These are phyloP conservation scores for Brassica juncea DNA, from an alignment of 345 rosid genomes.

Conservation along the genomic window DNA sequence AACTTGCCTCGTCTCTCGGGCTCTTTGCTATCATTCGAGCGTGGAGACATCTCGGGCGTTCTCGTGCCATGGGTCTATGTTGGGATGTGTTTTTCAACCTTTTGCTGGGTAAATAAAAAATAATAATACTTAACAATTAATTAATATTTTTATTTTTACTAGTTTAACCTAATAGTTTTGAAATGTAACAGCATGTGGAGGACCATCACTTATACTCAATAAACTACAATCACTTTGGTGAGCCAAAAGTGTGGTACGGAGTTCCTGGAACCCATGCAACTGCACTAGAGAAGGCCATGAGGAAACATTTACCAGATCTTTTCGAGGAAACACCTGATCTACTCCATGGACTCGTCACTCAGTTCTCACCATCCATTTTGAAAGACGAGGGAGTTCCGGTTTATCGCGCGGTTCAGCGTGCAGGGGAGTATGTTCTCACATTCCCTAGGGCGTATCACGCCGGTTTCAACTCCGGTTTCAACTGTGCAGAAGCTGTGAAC, in stretches of 20 bases:
- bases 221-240: slow-evolving; percentile 79
- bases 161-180: neutral
- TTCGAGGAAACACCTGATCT: slow-evolving; percentile 77
- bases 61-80: slow-evolving; percentile 89
- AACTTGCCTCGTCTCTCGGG: slow-evolving; percentile 80
- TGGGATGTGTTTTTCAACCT: slow-evolving; percentile 94
- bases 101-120: slow-evolving; percentile 74
- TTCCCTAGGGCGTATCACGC: slow-evolving; percentile 93
- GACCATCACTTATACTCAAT: slow-evolving; percentile 90
- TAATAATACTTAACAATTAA: neutral
- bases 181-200: slow-evolving; percentile 73
- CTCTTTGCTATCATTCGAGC: slow-evolving; percentile 77
- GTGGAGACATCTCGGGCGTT: slow-evolving; percentile 81
- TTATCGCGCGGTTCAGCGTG: slow-evolving; percentile 61
- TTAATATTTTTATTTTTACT: neutral
- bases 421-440: slow-evolving; percentile 88
- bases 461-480: slow-evolving; percentile 91
- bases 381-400: slow-evolving; percentile 74
- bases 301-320: slow-evolving; percentile 70
- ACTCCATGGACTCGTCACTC: slow-evolving; percentile 86
- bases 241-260: slow-evolving; percentile 89
- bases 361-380: slow-evolving; percentile 76
- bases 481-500: slow-evolving; percentile 98
- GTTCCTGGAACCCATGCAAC: slow-evolving; percentile 83
- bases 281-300: slow-evolving; percentile 67